Base-by-base conservation (phyloP, 768 basidiomycete genomes). In the Chiua virens region DNA sequence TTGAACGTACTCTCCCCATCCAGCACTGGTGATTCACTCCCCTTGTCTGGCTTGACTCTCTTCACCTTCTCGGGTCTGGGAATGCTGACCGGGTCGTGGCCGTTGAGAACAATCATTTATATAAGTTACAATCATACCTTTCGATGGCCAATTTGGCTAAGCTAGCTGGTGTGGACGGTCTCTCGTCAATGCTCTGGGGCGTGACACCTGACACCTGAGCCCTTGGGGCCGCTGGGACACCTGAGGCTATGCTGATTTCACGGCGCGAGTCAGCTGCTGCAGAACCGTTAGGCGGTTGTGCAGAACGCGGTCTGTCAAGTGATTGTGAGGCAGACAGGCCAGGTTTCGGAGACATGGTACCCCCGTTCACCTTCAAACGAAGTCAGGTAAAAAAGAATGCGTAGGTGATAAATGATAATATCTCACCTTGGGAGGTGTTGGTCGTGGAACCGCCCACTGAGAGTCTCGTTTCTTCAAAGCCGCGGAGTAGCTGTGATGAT, bases 21-120 rank as follows among this genome's bases (percentile, higher is more conserved):
- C 9, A 66, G 66, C 3, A 57, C 64, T 4, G 73, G 72, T 8
- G 73, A 69, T 32, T 71, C 70, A 8, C 71, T 68, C 40, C 69
- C 69, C 43, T 62, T 67, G 28, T 76, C 75, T 18, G 62, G 62
- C 34, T 73, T 61, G 20, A 80, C 70, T 20, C 88, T 75, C 67
- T 82, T 87, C 51, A 90, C 85, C 30, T 88, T 86, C 63, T 89
- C 87, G n/a, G 88, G 88, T 42, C 87, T 74, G 21, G 87, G 88
- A 41, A 90, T 78, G 62, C 88, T 90, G 55, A 21, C 39, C 52
- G 22, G 9, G 25, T 49, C 13, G 49, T 32, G 32, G 55, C 39
- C 50, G 18, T 52, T 23, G 35, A 41, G 25, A 54, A 47, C 22
- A 30, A 42, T 14, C 36, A 9, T 42, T 20, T 8, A 49, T 25